Evolutionary conservation across 768 basidiomycete species (phyloP), one percentile per base, ranked within the genome.

Genomic region (Lentinus tigrinus): DNA sequence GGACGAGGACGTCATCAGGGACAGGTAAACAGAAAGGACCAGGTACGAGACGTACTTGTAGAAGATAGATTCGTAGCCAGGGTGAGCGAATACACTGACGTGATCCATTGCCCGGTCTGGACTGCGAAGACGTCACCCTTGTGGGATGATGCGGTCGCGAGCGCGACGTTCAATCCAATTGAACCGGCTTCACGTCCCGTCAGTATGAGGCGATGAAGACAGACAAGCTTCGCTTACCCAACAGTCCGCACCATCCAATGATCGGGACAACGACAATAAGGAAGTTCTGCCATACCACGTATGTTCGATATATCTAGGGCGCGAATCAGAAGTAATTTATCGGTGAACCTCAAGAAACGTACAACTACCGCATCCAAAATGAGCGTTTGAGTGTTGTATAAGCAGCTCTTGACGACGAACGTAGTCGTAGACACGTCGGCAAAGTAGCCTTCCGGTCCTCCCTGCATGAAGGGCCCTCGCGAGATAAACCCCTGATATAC

Each of bases 71-170:
- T 77, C 21, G 73, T 73, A 0, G 58, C 23, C 14, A 77, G 61
- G 1, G 77, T 72, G 3, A 64, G 64, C 0, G 62, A 56, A 60
- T 70, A 76, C 49, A 73, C 74, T 4, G 73, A 57, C 0, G 63
- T 72, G 52, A 77, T 70, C 76, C 76, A 78, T 13, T 54, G 53
- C 0, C 69, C 63, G 16, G 71, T 66, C 19, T 37, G 57, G 2
- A 47, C 58, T 2, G 47, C 63, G 52, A 75, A 78, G 16, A 76
- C 66, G 10, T 65, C 60, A 2, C 60, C 52, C 0, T 43, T 44
- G 10, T 53, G 16, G 5, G 17, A 49, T 2, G 67, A 64, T 16
- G 62, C 64, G 16, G 52, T 62, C 27, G 55, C 60, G 0, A 66
- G 57, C 3, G 62, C 60, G 23, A 61, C 42, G 39, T 66, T 65